phyloP scores from a whole-genome alignment of 345 rosid genomes.

The Sonneratia alba region DNA sequence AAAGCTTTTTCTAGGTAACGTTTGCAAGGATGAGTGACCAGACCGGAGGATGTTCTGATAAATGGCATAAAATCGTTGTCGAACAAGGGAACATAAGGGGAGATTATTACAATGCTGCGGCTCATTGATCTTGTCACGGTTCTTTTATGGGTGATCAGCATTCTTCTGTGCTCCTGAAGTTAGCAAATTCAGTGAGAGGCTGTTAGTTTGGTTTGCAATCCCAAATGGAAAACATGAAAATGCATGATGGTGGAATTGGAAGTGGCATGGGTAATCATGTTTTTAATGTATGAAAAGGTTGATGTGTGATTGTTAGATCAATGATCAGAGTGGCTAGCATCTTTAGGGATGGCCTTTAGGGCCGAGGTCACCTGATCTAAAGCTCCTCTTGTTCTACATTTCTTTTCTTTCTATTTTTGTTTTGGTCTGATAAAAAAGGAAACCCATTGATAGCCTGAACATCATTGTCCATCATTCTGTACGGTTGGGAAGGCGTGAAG shows the following conservation, averaged over 20 bases:
- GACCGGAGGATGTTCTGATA: no score
- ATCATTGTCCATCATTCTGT: conserved; percentile 25
- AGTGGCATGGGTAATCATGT: conserved; percentile 20
- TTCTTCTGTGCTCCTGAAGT: background rate
- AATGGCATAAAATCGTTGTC: background rate
- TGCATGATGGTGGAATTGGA: background rate
- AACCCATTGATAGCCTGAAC: conserved; percentile 32
- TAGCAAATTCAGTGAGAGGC: background rate
- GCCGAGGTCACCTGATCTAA: no score
- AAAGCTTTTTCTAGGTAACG: no score
- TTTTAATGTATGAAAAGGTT: no score
- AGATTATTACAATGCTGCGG: background rate
- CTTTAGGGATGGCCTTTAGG: no score
- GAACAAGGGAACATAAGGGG: background rate
- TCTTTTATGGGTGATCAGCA: background rate
- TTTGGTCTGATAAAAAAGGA: no score
- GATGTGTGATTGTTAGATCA: no score
- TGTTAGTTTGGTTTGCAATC: background rate
- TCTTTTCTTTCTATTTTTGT: no score
- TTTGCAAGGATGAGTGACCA: no score
- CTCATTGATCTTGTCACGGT: background rate
- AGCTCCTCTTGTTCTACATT: no score
- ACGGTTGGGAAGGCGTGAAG: conserved; percentile 26
- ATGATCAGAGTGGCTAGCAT: no score
- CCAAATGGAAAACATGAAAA: no score